Base-by-base conservation (phyloP, 2,329 filamentous ascomycete species). In the Kalmusia sp. region DNA sequence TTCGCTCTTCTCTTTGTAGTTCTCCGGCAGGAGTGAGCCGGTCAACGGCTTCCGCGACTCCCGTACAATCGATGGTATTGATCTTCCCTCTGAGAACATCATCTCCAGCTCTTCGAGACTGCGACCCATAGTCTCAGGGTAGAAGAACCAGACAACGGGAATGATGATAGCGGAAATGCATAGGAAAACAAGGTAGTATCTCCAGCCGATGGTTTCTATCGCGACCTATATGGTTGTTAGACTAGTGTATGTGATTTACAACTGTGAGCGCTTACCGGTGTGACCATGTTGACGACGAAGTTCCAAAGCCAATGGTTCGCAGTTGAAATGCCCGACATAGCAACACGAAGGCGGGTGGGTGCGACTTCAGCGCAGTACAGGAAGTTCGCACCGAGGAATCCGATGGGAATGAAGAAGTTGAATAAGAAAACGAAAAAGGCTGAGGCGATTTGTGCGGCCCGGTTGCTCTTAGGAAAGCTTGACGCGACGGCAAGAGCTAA, bases 381-480 rank as follows among this genome's bases (percentile, higher is more conserved):
- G 71, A 85, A 86, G 60, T 84, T 85, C 27, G 82, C 79, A 1
- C 84, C 84, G 0, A 85, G 75, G 71, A 84, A 85, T 0, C 83
- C 84, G 51, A 85, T 81, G 0, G 82, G 82, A 38, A 85, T 81
- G 69, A 86, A 86, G 60, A 81, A 83, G 69, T 85, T 83, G 74
- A 84, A 87, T 40, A 84, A 68, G 68, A 83, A 87, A 43, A 87
- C 77, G 68, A 85, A 85, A 56, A 82, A 77, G 0, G 80, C 82
- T 0, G 81, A 81, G 0, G 77, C 79, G 35, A 85, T 79, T 54
- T 81, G 77, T 2, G 83, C 78, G 1, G 73, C 54, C 2, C 72
- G 73, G 68, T 82, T 81, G 12, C 69, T 66, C 27, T 68, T 72
- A 11, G 78, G 75, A 62, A 79, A 80, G 17, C 77, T 82, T 3